These are phyloP conservation scores for Condylostoma magnum DNA, from an alignment of 169 alveolate species.

Conservation along the genomic window DNA sequence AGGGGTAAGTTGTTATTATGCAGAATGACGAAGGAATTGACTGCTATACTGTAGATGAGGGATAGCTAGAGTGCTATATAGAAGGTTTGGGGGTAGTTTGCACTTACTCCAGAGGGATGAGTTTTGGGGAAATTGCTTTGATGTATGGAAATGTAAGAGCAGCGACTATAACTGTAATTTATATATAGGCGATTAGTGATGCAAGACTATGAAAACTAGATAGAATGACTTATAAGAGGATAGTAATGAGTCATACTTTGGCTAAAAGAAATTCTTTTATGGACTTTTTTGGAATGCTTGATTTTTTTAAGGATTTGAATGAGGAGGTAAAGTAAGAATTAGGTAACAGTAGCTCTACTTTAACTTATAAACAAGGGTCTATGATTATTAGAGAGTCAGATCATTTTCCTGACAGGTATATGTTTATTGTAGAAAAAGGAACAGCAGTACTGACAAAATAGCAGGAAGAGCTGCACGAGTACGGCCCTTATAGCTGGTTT, in stretches of 20 bases:
- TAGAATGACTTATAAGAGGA: conserved; percentile 8
- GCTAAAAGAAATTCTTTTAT: neutral
- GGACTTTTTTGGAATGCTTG: neutral
- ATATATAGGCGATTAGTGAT: neutral
- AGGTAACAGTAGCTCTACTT: neutral
- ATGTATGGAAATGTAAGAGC: conserved; percentile 30
- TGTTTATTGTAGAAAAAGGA: conserved; percentile 8
- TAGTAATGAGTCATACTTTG: neutral
- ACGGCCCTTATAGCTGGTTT: neutral
- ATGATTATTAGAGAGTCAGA: neutral
- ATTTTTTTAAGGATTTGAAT: neutral
- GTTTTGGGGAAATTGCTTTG: conserved; percentile 23
- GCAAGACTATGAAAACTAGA: neutral
- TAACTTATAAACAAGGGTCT: neutral
- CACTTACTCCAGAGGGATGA: neutral
- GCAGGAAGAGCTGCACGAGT: neutral
- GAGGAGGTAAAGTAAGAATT: neutral
- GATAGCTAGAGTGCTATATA: neutral
- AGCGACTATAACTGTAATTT: conserved; percentile 13
- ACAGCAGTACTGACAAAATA: neutral
- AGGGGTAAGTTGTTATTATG: neutral
- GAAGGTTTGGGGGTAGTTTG: conserved; percentile 18
- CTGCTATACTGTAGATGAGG: conserved; percentile 15
- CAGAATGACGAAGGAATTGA: conserved; percentile 6
- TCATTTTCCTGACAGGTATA: neutral